Base-by-base conservation (phyloP, 139 green algal genomes). In the Haematococcus sp. region DNA sequence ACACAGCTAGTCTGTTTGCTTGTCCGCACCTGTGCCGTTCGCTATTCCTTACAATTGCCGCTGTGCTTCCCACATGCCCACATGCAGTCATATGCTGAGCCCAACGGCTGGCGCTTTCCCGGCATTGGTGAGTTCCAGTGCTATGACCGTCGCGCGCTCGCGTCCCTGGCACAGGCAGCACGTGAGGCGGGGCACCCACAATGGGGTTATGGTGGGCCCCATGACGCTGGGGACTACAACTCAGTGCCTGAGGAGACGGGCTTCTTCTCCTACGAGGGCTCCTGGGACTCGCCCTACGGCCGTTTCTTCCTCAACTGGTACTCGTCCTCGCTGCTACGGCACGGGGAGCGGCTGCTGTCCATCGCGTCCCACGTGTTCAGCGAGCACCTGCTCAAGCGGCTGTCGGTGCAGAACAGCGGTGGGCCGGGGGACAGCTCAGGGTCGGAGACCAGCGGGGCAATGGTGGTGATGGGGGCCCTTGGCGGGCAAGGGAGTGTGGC, bases 51-150 rank as follows among this genome's bases (percentile, higher is more conserved):
- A 44, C 25, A 23, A 28, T 65, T 65, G 46, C 49, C 16, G 44
- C 51, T 46, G 9, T 23, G 34, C 34, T 9, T 70, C 82, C n/a
- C 80, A 93, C 82, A 74, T 95, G 76, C 78, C 88, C 40, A 49
- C 56, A 83, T 88, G 75, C 88, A 88, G 4, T 89, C 90, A 5
- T 95, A 96, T 73, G 67, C 84, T 0, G 92, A 95, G 72, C 77
- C 80, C 20, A 89, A 94, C 69, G 90, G 91, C 31, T 97, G 93
- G 93, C 78, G 88, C 40, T 97, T 97, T 58, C 93, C 93, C 9
- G 90, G 90, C 17, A 72, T 79, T 22, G 93, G 93, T 17, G 93
- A 97, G 83, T 97, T 90, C 75, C 87, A 92, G 64, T 92, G 87
- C 73, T 92, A 91, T 66, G 87, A 92, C 73, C 73, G 83, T 3